A percentile compares a stretch with the other conserved stretches of the same genome.
Conservation (phyloP, 257 asterid genomes). For the Plantago elongata region DNA sequence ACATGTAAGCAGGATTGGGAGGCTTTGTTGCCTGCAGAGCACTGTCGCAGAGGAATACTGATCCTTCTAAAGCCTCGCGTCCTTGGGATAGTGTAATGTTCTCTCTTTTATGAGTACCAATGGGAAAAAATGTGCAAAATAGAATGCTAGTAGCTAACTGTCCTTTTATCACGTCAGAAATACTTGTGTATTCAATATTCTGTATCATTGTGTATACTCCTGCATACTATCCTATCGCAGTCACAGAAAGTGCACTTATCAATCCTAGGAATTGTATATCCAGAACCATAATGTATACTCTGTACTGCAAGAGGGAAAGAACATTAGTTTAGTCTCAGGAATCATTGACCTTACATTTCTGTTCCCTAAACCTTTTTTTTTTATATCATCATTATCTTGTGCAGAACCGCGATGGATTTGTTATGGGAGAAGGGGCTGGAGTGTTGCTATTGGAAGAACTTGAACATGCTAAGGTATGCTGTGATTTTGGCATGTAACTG, state of each 20-base stretch:
- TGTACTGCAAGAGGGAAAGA: conserved; percentile 4
- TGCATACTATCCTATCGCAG: background rate
- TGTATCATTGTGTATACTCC: background rate
- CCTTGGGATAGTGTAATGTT: conserved; percentile 89
- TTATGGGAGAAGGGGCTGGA: conserved; percentile 99
- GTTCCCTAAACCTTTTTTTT: conserved; percentile 8
- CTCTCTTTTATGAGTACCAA: conserved; percentile 15
- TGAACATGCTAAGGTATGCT: conserved; percentile 83
- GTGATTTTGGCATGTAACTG: conserved; percentile 9
- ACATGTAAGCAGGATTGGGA: conserved; percentile 62
- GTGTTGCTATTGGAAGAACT: conserved; percentile 92
- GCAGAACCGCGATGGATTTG: conserved; percentile 96
- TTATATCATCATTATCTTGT: background rate
- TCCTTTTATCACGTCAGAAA: conserved; percentile 16
- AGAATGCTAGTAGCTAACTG: conserved; percentile 12
- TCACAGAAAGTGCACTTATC: no score
- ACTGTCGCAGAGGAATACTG: conserved; percentile 74
- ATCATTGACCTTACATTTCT: conserved; percentile 6
- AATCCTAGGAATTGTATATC: background rate
- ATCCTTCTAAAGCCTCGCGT: conserved; percentile 92
- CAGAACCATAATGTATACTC: background rate
- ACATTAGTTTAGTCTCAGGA: conserved; percentile 5
- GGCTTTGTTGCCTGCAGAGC: conserved; percentile 95
- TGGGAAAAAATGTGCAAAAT: conserved; percentile 10
- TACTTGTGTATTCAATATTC: conserved; percentile 7